These are phyloP conservation scores for Yarrowia divulgata DNA, from an alignment of 805 yeast genomes.

Conservation along the genomic window DNA sequence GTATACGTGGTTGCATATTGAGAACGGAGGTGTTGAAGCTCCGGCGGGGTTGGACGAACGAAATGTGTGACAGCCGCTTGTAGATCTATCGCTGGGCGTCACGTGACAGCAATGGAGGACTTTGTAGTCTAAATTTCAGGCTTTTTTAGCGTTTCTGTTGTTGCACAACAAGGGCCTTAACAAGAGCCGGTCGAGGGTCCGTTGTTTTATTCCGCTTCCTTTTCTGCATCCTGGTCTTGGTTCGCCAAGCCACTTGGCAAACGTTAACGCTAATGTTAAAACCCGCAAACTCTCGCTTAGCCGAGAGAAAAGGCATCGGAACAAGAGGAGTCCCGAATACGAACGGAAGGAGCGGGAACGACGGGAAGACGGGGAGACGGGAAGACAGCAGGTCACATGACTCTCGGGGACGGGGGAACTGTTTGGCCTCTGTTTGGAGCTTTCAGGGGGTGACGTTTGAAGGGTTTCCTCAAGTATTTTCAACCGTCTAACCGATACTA, in stretches of 20 bases:
- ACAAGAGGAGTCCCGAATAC: conserved; percentile 1
- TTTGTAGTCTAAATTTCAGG: too few relatives aligned
- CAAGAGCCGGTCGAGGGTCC: not conserved
- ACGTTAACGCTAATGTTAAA: not conserved
- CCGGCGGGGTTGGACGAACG: too few relatives aligned
- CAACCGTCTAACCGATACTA: too few relatives aligned
- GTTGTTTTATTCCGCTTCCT: not conserved
- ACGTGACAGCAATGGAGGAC: too few relatives aligned
- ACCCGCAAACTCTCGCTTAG: conserved; percentile 18
- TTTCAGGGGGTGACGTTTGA: not conserved
- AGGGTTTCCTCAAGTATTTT: too few relatives aligned
- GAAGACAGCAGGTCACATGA: not conserved
- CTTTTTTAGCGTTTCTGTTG: too few relatives aligned
- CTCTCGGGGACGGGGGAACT: not conserved
- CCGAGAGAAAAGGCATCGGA: conserved; percentile 20
- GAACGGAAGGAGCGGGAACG: not conserved
- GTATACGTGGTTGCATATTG: too few relatives aligned
- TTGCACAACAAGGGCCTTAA: not conserved
- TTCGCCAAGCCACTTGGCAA: conserved; percentile 30
- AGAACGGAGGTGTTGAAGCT: too few relatives aligned
- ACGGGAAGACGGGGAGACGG: conserved; percentile 2
- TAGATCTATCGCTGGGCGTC: too few relatives aligned
- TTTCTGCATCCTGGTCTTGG: not conserved
- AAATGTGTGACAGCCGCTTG: too few relatives aligned
- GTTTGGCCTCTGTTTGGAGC: too few relatives aligned